phyloP scores from a whole-genome alignment of 371 early-diverging fungal species.

The Apophysomyces trapeziformis region DNA sequence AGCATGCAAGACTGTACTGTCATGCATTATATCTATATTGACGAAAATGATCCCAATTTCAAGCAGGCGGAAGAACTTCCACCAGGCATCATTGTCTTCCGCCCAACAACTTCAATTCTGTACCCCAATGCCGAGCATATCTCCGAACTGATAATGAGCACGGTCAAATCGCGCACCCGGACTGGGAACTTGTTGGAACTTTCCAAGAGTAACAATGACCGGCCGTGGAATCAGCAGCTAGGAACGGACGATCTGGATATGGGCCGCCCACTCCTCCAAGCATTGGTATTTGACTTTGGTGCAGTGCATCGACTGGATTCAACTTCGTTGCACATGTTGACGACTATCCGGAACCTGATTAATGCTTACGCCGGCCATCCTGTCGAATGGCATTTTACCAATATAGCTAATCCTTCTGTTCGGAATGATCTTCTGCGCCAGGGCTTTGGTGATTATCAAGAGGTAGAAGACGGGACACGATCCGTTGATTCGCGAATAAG shows the following conservation, averaged over 20 bases:
- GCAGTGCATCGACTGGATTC: slow-evolving; percentile 68
- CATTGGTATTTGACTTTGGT: slow-evolving; percentile 68
- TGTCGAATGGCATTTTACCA: slow-evolving; percentile 50
- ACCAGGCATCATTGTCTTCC: slow-evolving; percentile 62
- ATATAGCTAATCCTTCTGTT: slow-evolving; percentile 27
- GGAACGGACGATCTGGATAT: slow-evolving; percentile 11
- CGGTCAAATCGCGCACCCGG: slow-evolving; percentile 34
- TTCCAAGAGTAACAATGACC: slow-evolving; percentile 36
- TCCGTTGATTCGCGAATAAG: neutral
- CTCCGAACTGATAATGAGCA: slow-evolving; percentile 43
- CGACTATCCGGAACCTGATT: slow-evolving; percentile 47
- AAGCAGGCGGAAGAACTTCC: slow-evolving; percentile 45
- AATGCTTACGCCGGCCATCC: slow-evolving; percentile 48
- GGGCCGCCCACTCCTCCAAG: slow-evolving; percentile 32
- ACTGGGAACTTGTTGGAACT: slow-evolving; percentile 24
- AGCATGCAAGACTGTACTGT: slow-evolving; percentile 11
- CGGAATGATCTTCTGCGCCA: slow-evolving; percentile 31
- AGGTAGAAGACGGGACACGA: neutral
- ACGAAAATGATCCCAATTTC: slow-evolving; percentile 42
- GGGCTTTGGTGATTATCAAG: slow-evolving; percentile 34
- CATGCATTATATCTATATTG: slow-evolving; percentile 45
- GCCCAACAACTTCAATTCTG: slow-evolving; percentile 63
- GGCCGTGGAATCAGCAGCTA: slow-evolving; percentile 56
- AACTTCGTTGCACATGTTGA: slow-evolving; percentile 58
- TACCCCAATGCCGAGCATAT: slow-evolving; percentile 70